These are phyloP conservation scores for Pythium guiyangense DNA, from an alignment of 352 stramenopile genomes.

Conservation along the genomic window DNA sequence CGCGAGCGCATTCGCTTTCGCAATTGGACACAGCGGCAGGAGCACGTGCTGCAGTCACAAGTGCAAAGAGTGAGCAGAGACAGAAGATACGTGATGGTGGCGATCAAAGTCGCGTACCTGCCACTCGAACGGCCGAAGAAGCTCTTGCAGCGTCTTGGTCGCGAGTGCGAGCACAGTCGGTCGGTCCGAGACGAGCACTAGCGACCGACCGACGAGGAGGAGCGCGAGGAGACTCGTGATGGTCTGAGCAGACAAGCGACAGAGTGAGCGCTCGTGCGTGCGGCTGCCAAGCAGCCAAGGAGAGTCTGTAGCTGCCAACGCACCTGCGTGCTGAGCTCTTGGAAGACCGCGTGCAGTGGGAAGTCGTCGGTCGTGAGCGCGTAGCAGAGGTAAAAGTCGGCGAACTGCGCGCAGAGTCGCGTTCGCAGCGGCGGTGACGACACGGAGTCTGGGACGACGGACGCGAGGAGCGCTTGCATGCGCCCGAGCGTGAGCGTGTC, in stretches of 20 bases:
- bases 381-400: constrained; percentile 29
- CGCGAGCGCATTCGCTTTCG: constrained; percentile 25
- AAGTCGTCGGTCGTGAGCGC: constrained; percentile 13
- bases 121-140: constrained; percentile 59
- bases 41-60: constrained; percentile 35
- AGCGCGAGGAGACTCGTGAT: constrained; percentile 37
- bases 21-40: constrained; percentile 45
- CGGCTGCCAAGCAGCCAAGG: not conserved
- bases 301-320: not conserved
- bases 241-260: constrained; percentile 21
- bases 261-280: not conserved
- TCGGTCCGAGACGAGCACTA: constrained; percentile 54
- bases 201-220: constrained; percentile 43
- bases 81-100: too few relatives aligned
- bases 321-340: constrained; percentile 59
- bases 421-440: not conserved
- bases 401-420: constrained; percentile 24
- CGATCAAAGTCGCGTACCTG: constrained; percentile 16
- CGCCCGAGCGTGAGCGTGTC: constrained; percentile 6
- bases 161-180: constrained; percentile 31
- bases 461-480: constrained; percentile 7
- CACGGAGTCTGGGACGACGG: not conserved
- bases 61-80: too few relatives aligned
- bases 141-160: constrained; percentile 27
- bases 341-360: constrained; percentile 35